Evolutionary conservation across 176 grass and related monocot species (phyloP).

Genomic region (Aechmea fasciata): DNA sequence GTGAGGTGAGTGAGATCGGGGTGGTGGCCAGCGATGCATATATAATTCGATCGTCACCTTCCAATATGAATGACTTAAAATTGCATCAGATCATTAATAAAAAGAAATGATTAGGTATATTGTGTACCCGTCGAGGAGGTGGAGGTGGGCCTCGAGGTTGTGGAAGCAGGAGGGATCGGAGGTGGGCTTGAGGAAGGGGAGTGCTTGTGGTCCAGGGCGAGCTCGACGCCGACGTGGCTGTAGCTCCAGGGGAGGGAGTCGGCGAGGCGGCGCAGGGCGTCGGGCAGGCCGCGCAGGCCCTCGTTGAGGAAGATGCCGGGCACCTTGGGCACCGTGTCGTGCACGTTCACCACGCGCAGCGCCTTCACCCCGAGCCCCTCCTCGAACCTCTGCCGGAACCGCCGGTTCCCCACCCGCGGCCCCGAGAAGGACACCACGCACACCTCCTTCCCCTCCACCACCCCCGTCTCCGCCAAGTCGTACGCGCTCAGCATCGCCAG

Average conservation of each 20-base stretch:
- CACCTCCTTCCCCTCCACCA: constrained; percentile 23
- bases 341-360: constrained; percentile 73
- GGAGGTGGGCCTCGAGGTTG: constrained; percentile 72
- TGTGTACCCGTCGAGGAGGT: constrained; percentile 65
- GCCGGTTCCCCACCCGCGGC: constrained; percentile 63
- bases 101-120: too few species aligned
- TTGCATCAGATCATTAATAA: too few species aligned
- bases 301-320: constrained; percentile 76
- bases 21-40: too few species aligned
- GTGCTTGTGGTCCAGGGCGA: constrained; percentile 54
- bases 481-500: constrained; percentile 65
- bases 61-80: too few species aligned
- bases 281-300: constrained; percentile 42
- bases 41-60: too few species aligned
- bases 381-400: constrained; percentile 63
- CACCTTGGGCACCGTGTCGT: constrained; percentile 68
- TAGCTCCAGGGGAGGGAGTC: constrained; percentile 72
- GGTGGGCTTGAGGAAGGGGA: constrained; percentile 78
- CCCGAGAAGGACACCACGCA: constrained; percentile 73
- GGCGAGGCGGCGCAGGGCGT: constrained; percentile 27
- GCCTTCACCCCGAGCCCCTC: constrained; percentile 52
- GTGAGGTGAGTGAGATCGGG: too few species aligned
- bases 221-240: constrained; percentile 62
- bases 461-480: constrained; percentile 59
- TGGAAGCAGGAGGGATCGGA: constrained; percentile 49